These are phyloP conservation scores for Hanseniaspora valbyensis DNA, from an alignment of 805 yeast species.

Conservation along the genomic window DNA sequence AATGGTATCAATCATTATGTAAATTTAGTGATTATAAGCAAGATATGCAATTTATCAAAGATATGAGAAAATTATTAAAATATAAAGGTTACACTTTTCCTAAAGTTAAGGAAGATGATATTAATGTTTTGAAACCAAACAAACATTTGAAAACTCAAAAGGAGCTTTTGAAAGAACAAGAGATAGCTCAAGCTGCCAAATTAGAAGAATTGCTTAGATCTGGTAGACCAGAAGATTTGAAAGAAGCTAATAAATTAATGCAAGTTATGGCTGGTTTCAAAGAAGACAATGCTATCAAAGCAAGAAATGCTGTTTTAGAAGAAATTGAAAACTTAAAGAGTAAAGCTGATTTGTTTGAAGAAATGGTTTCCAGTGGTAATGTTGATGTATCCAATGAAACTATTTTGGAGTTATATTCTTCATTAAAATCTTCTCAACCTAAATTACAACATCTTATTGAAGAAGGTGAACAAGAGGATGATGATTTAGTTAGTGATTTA, in stretches of 20 bases:
- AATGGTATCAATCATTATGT: slow-evolving; percentile 94
- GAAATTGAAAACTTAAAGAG: slow-evolving; percentile 76
- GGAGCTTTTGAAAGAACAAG: slow-evolving; percentile 86
- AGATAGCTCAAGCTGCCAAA: slow-evolving; percentile 85
- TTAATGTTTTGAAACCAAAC: slow-evolving; percentile 83
- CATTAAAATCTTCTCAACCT: slow-evolving; percentile 77
- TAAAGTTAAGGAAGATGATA: slow-evolving; percentile 77
- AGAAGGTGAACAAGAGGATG: slow-evolving; percentile 66
- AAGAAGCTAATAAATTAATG: slow-evolving; percentile 94
- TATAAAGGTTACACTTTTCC: slow-evolving; percentile 93
- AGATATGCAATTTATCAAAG: slow-evolving; percentile 83
- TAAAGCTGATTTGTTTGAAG: slow-evolving; percentile 76
- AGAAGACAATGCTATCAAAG: slow-evolving; percentile 55
- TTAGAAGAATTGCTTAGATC: slow-evolving; percentile 89
- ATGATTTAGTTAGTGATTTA: slow-evolving; percentile 53
- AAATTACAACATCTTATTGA: slow-evolving; percentile 72
- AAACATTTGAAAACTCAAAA: slow-evolving; percentile 79
- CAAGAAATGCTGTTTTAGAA: slow-evolving; percentile 66
- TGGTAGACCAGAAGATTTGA: slow-evolving; percentile 89
- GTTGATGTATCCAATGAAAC: slow-evolving; percentile 47
- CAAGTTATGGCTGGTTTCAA: slow-evolving; percentile 96
- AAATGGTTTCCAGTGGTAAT: slow-evolving; percentile 56
- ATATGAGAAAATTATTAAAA: slow-evolving; percentile 83
- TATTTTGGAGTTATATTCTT: slow-evolving; percentile 58
- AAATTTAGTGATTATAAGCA: slow-evolving; percentile 80